A percentile compares a stretch with the other conserved stretches of the same genome.
These are phyloP conservation scores for Penicillium hordei DNA, from an alignment of 2,329 filamentous ascomycete genomes.

Conservation along the genomic window DNA sequence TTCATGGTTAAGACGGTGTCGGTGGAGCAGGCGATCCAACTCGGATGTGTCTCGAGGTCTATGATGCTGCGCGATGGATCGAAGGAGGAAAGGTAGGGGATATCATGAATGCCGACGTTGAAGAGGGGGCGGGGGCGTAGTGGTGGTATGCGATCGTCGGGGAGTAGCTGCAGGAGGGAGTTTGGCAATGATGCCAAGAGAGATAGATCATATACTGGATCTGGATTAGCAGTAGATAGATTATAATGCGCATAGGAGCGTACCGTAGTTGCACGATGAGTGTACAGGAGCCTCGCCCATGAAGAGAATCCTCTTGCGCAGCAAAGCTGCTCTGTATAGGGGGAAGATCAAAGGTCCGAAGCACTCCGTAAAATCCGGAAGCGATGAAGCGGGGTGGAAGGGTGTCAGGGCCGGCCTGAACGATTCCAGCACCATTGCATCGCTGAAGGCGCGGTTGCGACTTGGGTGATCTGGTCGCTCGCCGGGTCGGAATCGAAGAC, in stretches of 20 bases:
- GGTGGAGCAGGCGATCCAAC: conserved; percentile 94
- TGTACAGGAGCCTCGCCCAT: conserved; percentile 84
- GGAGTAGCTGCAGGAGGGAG: conserved; percentile 68
- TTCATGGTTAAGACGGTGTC: conserved; percentile 91
- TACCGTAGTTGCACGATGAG: conserved; percentile 85
- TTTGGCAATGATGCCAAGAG: conserved; percentile 84
- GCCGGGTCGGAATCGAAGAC: conserved; percentile 55
- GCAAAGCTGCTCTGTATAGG: conserved; percentile 78
- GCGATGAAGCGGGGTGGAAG: conserved; percentile 82
- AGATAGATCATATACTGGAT: conserved; percentile 85
- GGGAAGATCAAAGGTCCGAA: conserved; percentile 94
- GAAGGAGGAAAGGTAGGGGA: conserved; percentile 73
- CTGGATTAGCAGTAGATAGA: conserved; percentile 22
- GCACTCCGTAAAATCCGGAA: conserved; percentile 71
- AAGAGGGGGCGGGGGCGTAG: conserved; percentile 78
- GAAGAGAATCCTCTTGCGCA: conserved; percentile 85
- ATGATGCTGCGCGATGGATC: conserved; percentile 42
- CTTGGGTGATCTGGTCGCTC: conserved; percentile 37
- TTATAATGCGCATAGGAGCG: conserved; percentile 11
- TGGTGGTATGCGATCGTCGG: conserved; percentile 59
- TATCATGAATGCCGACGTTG: conserved; percentile 89
- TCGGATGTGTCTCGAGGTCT: conserved; percentile 46
- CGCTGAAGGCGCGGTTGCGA: conserved; percentile 43
- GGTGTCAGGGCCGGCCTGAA: conserved; percentile 63
- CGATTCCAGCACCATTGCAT: conserved; percentile 42